Evolutionary conservation across 202 grass and related monocot genomes (phyloP).

Genomic region (Musa balbisiana): DNA sequence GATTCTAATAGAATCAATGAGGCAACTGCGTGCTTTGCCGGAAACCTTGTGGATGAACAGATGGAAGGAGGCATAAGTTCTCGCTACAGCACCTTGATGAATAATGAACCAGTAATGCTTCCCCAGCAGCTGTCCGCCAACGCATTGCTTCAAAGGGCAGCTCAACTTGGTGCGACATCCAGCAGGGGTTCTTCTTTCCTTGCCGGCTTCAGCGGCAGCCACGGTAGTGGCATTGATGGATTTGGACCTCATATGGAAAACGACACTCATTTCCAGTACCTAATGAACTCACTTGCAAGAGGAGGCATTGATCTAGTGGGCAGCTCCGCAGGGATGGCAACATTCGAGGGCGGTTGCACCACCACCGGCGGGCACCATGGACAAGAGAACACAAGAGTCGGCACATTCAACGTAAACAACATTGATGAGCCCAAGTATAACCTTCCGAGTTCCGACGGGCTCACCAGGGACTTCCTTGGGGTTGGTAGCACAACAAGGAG

Average conservation of each 20-base stretch:
- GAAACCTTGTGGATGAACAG: background rate
- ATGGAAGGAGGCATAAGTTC: constrained; percentile 3
- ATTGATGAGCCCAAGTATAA: constrained; percentile 77
- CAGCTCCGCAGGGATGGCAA: background rate
- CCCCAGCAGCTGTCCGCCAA: constrained; percentile 88
- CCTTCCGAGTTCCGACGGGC: constrained; percentile 33
- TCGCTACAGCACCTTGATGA: constrained; percentile 26
- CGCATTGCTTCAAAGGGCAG: constrained; percentile 81
- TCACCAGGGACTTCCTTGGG: constrained; percentile 88
- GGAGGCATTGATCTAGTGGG: constrained; percentile 6
- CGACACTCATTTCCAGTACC: constrained; percentile 58
- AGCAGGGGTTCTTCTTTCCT: constrained; percentile 39
- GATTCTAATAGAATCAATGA: background rate
- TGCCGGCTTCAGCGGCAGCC: constrained; percentile 29
- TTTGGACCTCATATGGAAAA: constrained; percentile 25
- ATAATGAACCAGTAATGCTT: constrained; percentile 28
- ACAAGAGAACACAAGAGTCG: constrained; percentile 4
- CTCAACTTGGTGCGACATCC: constrained; percentile 67
- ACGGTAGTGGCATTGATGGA: constrained; percentile 22
- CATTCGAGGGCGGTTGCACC: background rate
- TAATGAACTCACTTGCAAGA: constrained; percentile 86
- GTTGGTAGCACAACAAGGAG: constrained; percentile 34
- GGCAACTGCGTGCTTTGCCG: background rate
- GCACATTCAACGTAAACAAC: constrained; percentile 31
- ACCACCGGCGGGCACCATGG: too few relatives aligned